Evolutionary conservation across 2,329 filamentous ascomycete genomes (phyloP).

Genomic region (Didymella glomerata): DNA sequence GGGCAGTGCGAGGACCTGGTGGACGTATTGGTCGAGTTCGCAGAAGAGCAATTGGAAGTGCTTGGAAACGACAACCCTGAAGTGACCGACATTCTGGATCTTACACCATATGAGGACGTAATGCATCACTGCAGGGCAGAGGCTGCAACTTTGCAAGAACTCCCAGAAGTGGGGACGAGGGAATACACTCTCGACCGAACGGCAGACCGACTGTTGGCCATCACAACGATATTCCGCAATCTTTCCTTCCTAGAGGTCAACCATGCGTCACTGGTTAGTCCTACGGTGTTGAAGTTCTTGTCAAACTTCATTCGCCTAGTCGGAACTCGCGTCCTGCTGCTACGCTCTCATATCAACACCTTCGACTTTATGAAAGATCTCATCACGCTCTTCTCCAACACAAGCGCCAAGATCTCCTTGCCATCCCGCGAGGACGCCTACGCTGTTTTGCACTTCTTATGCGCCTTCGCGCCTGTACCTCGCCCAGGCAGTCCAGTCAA

Average conservation of each 20-base stretch:
- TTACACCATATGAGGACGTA: conserved; percentile 88
- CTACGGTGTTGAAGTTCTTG: conserved; percentile 81
- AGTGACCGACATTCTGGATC: conserved; percentile 83
- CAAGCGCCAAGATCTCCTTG: conserved; percentile 80
- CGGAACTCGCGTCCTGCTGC: conserved; percentile 85
- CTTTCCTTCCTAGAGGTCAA: conserved; percentile 87
- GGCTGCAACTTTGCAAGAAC: conserved; percentile 73
- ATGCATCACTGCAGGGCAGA: conserved; percentile 80
- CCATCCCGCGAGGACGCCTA: conserved; percentile 87
- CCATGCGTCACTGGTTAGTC: conserved; percentile 75
- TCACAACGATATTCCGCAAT: conserved; percentile 92
- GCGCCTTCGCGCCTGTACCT: conserved; percentile 87
- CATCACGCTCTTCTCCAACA: conserved; percentile 87
- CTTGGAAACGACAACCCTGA: conserved; percentile 86
- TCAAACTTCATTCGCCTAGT: conserved; percentile 85
- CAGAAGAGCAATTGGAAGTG: conserved; percentile 84
- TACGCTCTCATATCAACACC: conserved; percentile 83
- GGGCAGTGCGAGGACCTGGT: conserved; percentile 75
- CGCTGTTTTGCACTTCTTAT: conserved; percentile 84
- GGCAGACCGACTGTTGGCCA: conserved; percentile 85
- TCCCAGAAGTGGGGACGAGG: conserved; percentile 75
- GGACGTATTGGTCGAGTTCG: conserved; percentile 88
- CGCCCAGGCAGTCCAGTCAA: conserved; percentile 69
- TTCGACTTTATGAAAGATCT: conserved; percentile 98
- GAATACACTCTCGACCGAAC: conserved; percentile 86